Conservation (phyloP, 192 early-diverging fungal genomes). For the Umbelopsis ramanniana region DNA sequence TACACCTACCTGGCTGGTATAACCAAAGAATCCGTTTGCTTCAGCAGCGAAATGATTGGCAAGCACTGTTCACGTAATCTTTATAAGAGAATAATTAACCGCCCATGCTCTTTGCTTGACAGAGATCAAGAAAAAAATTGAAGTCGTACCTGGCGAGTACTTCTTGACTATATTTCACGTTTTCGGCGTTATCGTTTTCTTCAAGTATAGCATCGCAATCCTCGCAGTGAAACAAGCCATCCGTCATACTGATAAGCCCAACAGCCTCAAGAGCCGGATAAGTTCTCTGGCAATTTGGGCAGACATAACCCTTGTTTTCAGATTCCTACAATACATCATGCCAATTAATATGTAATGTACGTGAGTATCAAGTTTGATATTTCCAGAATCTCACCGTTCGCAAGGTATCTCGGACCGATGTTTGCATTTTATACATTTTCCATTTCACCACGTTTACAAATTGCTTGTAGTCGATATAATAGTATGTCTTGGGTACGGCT, state of each 20-base stretch:
- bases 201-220: constrained; percentile 57
- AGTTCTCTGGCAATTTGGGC: constrained; percentile 60
- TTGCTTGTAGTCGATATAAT: constrained; percentile 92
- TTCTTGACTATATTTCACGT: constrained; percentile 56
- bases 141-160: constrained; percentile 50
- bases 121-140: background rate
- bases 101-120: background rate
- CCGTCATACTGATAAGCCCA: constrained; percentile 46
- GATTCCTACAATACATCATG: constrained; percentile 49
- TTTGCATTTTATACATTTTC: constrained; percentile 86
- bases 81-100: background rate
- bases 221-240: constrained; percentile 63
- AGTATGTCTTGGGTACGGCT: constrained; percentile 68
- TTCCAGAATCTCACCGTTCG: constrained; percentile 44
- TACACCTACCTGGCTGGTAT: constrained; percentile 59
- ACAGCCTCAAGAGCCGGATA: constrained; percentile 67
- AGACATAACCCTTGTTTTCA: constrained; percentile 73
- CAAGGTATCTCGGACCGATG: constrained; percentile 58
- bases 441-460: constrained; percentile 93
- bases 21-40: constrained; percentile 69
- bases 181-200: constrained; percentile 68
- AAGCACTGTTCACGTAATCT: constrained; percentile 73
- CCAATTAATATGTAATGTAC: background rate
- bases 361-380: background rate
- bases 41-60: constrained; percentile 74